phyloP scores from a whole-genome alignment of 2,329 filamentous ascomycete species.

The Magnaporthales sp. region DNA sequence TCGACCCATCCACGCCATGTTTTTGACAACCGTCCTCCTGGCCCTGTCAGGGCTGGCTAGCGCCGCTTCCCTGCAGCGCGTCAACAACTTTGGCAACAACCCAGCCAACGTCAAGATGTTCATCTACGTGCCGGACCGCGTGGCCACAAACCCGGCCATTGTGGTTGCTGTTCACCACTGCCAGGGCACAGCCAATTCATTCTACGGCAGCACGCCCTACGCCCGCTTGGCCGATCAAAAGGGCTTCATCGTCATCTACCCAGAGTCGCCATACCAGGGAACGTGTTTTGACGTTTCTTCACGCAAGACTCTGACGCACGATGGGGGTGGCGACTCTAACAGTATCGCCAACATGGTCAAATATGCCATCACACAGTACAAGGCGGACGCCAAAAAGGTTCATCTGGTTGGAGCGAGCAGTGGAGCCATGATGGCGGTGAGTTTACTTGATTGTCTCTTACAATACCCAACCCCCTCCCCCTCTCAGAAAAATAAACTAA shows the following conservation, averaged over 20 bases:
- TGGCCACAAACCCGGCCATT: constrained; percentile 32
- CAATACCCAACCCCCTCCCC: background rate
- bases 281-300: constrained; percentile 52
- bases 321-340: constrained; percentile 47
- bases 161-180: constrained; percentile 48
- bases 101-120: constrained; percentile 35
- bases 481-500: background rate
- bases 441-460: constrained; percentile 5
- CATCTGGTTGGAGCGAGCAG: constrained; percentile 43
- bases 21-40: background rate
- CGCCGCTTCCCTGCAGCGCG: constrained; percentile 22
- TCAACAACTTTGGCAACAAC: constrained; percentile 30
- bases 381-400: constrained; percentile 38
- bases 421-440: constrained; percentile 40
- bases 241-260: constrained; percentile 44
- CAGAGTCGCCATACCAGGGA: constrained; percentile 39
- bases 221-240: constrained; percentile 29
- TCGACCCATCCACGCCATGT: background rate
- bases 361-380: constrained; percentile 43
- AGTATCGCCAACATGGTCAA: constrained; percentile 51
- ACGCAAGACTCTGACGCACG: constrained; percentile 38
- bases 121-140: constrained; percentile 28
- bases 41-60: constrained; percentile 1
- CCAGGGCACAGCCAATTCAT: constrained; percentile 37
- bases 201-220: constrained; percentile 40